A percentile compares a stretch with the other conserved stretches of the same genome.
Evolutionary conservation across 306 rosid species (phyloP).

Genomic region (Corylus heterophylla): DNA sequence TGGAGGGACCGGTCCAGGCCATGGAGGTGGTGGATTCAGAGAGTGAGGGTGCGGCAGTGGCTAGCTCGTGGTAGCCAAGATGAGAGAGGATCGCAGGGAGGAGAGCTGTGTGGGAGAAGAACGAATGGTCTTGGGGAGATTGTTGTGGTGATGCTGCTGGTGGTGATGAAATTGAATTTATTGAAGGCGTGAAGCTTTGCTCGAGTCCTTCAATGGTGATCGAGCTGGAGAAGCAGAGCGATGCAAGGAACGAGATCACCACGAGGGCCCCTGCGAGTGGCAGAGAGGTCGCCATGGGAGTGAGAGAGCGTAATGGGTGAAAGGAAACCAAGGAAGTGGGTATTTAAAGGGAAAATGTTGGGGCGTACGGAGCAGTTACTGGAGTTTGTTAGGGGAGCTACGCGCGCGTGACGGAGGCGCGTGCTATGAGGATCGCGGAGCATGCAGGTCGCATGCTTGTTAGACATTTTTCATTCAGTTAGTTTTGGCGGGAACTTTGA

Average conservation of each 20-base stretch:
- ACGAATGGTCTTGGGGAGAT: constrained; percentile 44
- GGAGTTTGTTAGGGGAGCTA: constrained; percentile 6
- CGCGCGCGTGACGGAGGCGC: constrained; percentile 35
- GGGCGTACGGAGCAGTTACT: constrained; percentile 20
- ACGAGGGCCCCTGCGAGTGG: constrained; percentile 25
- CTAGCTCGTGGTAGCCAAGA: constrained; percentile 65
- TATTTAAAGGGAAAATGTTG: background rate
- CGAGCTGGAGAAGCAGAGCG: constrained; percentile 23
- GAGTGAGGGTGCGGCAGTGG: constrained; percentile 60
- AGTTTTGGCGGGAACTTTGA: constrained; percentile 16
- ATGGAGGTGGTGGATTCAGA: constrained; percentile 31
- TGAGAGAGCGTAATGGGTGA: constrained; percentile 14
- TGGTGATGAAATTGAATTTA: background rate
- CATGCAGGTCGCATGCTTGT: constrained; percentile 15
- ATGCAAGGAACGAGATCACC: constrained; percentile 17
- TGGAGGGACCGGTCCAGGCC: constrained; percentile 66
- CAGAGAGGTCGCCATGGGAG: constrained; percentile 40
- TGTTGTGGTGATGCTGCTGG: constrained; percentile 11
- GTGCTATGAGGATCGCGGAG: background rate
- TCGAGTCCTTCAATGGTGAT: constrained; percentile 35
- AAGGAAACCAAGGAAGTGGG: constrained; percentile 14
- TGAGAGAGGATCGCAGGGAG: constrained; percentile 68
- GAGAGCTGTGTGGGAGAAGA: constrained; percentile 53
- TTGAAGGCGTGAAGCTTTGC: constrained; percentile 30
- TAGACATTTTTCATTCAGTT: constrained; percentile 6